These are phyloP conservation scores for Pseudogymnoascus sp. DNA, from an alignment of 2,329 filamentous ascomycete species.

Conservation along the genomic window DNA sequence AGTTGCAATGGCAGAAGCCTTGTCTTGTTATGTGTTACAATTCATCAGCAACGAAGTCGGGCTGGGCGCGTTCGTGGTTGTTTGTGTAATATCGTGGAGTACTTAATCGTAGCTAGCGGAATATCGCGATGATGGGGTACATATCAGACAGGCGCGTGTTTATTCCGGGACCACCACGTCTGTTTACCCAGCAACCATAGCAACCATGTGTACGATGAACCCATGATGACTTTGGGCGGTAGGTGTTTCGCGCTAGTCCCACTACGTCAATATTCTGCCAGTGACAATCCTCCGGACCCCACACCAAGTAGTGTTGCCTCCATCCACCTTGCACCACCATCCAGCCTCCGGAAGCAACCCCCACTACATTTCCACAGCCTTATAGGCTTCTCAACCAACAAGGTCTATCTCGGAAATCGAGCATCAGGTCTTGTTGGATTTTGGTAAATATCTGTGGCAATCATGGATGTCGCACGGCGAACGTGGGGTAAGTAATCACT, in stretches of 20 bases:
- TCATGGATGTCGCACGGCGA: conserved; percentile 49
- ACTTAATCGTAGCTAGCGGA: neutral
- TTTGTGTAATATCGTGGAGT: conserved; percentile 6
- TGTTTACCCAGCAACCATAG: conserved; percentile 9
- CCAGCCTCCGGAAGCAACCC: neutral
- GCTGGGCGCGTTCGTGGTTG: conserved; percentile 3
- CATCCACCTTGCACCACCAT: neutral
- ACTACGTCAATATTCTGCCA: neutral
- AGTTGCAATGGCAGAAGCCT: conserved; percentile 5
- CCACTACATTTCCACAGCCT: neutral
- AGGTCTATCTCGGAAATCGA: neutral
- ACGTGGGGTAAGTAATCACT: conserved; percentile 47
- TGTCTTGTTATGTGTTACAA: conserved; percentile 7
- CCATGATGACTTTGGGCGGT: conserved; percentile 6
- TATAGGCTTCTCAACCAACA: conserved; percentile 1
- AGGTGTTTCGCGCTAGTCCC: neutral
- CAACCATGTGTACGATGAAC: neutral
- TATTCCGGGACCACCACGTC: conserved; percentile 3
- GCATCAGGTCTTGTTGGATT: neutral
- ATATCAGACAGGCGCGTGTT: conserved; percentile 6
- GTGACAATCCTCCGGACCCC: neutral
- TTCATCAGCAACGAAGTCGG: conserved; percentile 2
- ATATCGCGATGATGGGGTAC: conserved; percentile 5
- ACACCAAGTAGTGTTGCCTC: neutral
- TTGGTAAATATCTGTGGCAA: neutral